Conservation (phyloP, 1,284 basidiomycete species). For the Cystobasidium pallidum region DNA sequence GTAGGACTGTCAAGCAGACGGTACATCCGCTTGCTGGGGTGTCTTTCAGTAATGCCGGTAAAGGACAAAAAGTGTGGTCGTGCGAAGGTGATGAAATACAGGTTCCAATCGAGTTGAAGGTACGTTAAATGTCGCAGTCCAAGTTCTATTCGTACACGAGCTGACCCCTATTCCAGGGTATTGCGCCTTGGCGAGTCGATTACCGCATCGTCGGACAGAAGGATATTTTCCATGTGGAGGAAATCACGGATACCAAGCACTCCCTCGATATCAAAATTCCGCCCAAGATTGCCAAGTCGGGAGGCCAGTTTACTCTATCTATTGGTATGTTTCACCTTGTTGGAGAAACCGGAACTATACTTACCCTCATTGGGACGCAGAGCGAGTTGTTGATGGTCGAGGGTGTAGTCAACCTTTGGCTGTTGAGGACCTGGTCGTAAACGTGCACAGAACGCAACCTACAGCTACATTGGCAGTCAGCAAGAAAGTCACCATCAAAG, state of each 20-base stretch:
- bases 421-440: conserved; percentile 79
- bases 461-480: conserved; percentile 72
- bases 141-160: neutral
- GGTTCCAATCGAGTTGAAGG: conserved; percentile 75
- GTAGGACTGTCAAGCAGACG: conserved; percentile 75
- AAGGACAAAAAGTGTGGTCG: conserved; percentile 59
- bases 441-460: conserved; percentile 84
- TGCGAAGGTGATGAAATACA: conserved; percentile 72
- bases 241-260: conserved; percentile 53
- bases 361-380: conserved; percentile 11
- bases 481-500: conserved; percentile 68
- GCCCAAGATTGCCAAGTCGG: conserved; percentile 64
- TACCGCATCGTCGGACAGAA: conserved; percentile 69
- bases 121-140: conserved; percentile 56
- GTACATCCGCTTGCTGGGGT: conserved; percentile 86
- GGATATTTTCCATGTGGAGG: conserved; percentile 60
- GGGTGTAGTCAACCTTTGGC: conserved; percentile 79
- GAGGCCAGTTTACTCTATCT: conserved; percentile 74
- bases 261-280: conserved; percentile 56
- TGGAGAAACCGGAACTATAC: neutral
- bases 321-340: conserved; percentile 35
- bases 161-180: conserved; percentile 64
- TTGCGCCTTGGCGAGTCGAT: conserved; percentile 82
- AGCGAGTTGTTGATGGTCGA: conserved; percentile 67
- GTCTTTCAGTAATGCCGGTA: conserved; percentile 64